Evolutionary conservation across 495 filamentous ascomycete species (phyloP).

Genomic region (Hyphodiscus hymeniophilus): DNA sequence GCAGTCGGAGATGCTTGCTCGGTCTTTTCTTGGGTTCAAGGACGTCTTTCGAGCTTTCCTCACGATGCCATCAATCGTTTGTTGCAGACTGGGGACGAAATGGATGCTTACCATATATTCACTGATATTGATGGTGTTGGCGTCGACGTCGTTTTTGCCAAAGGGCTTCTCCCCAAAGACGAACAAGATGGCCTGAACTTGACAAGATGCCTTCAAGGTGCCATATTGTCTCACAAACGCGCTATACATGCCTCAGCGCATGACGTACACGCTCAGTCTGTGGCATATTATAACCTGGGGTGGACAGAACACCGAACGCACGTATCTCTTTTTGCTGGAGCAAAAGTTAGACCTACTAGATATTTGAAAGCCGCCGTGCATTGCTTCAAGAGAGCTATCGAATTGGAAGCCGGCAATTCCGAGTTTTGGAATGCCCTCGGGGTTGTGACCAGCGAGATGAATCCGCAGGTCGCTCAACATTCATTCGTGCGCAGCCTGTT

Average conservation of each 20-base stretch:
- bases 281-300: constrained; percentile 94
- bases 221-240: constrained; percentile 80
- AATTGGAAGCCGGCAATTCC: constrained; percentile 86
- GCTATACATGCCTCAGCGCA: constrained; percentile 64
- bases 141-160: constrained; percentile 34
- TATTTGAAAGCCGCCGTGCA: constrained; percentile 76
- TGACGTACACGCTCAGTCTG: constrained; percentile 85
- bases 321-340: constrained; percentile 41
- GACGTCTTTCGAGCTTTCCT: constrained; percentile 51
- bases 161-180: constrained; percentile 33
- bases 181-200: constrained; percentile 39
- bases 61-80: constrained; percentile 43
- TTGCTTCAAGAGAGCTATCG: constrained; percentile 95
- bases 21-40: constrained; percentile 70
- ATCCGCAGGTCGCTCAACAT: constrained; percentile 85
- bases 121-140: constrained; percentile 65
- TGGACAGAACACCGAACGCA: constrained; percentile 86
- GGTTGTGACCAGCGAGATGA: constrained; percentile 76
- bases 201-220: constrained; percentile 47
- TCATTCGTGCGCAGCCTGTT: constrained; percentile 86
- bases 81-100: constrained; percentile 41
- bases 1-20: constrained; percentile 83
- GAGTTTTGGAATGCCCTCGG: constrained; percentile 98
- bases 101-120: constrained; percentile 51
- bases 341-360: constrained; percentile 44